Evolutionary conservation across 202 grass and related monocot genomes (phyloP).

Genomic region (Zizania palustris): DNA sequence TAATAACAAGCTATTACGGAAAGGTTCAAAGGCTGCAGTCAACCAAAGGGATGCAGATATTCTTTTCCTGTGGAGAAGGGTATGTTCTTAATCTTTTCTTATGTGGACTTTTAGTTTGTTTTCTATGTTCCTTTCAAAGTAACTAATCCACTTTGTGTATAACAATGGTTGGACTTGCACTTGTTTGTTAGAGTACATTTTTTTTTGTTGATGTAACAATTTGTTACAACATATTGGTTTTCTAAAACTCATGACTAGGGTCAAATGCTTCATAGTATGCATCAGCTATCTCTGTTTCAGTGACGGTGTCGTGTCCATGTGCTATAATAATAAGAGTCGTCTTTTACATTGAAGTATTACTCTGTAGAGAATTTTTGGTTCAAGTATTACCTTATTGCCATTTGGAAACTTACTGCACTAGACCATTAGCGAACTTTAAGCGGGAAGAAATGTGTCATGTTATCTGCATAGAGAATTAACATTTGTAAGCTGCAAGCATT

Average conservation of each 20-base stretch:
- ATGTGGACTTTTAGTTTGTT: background rate
- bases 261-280: background rate
- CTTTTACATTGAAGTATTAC: background rate
- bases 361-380: background rate
- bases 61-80: slow-evolving; percentile 81
- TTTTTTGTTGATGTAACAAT: slow-evolving; percentile 7
- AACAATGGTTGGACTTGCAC: background rate
- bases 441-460: too few species aligned
- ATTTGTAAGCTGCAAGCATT: background rate
- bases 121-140: slow-evolving; percentile 5
- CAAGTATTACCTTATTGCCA: background rate
- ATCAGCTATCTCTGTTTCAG: background rate
- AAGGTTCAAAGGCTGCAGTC: slow-evolving; percentile 46
- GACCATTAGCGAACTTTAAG: background rate
- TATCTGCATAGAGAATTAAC: background rate
- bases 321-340: background rate
- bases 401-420: background rate
- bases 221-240: background rate
- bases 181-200: background rate
- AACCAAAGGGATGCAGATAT: slow-evolving; percentile 92
- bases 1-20: slow-evolving; percentile 50
- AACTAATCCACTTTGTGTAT: background rate
- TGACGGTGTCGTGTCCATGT: background rate
- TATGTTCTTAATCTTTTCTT: slow-evolving; percentile 32
- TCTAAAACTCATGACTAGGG: background rate